These are phyloP conservation scores for Akebia trifoliata DNA, from an alignment of 164 flowering plant species.

Conservation along the genomic window DNA sequence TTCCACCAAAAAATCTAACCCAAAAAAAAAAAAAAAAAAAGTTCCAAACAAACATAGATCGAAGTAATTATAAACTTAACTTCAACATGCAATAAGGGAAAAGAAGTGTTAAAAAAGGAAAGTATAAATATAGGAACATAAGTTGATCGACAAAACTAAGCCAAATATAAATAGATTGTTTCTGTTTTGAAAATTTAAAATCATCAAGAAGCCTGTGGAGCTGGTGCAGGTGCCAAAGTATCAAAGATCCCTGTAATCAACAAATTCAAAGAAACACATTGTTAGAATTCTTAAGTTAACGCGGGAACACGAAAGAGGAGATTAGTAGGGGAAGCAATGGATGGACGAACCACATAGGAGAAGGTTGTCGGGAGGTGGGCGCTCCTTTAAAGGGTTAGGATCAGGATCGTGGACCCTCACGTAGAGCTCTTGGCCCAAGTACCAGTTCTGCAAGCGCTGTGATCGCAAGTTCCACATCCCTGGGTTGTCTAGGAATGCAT, in stretches of 20 bases:
- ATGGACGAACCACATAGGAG: constrained; percentile 42
- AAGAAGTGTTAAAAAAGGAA: no score
- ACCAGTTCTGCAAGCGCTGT: constrained; percentile 40
- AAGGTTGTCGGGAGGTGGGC: constrained; percentile 42
- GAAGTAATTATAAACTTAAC: no score
- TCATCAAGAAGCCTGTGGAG: constrained; percentile 5
- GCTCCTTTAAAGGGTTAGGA: constrained; percentile 45
- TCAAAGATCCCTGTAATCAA: constrained; percentile 10
- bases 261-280: not conserved
- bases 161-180: not conserved
- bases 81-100: no score
- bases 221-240: not conserved
- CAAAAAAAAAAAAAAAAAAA: no score
- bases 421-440: constrained; percentile 47
- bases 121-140: not conserved
- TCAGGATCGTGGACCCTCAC: constrained; percentile 38
- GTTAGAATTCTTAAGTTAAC: not conserved
- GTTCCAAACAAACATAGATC: no score
- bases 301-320: not conserved
- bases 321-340: not conserved
- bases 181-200: not conserved
- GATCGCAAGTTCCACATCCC: constrained; percentile 67
- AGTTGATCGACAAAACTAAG: no score
- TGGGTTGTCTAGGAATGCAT: constrained; percentile 46
- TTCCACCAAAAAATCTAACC: no score